Percentiles rank a stretch among this genome's conserved stretches.
phyloP scores from a whole-genome alignment of 164 flowering plant genomes.

The Annona squamosa region DNA sequence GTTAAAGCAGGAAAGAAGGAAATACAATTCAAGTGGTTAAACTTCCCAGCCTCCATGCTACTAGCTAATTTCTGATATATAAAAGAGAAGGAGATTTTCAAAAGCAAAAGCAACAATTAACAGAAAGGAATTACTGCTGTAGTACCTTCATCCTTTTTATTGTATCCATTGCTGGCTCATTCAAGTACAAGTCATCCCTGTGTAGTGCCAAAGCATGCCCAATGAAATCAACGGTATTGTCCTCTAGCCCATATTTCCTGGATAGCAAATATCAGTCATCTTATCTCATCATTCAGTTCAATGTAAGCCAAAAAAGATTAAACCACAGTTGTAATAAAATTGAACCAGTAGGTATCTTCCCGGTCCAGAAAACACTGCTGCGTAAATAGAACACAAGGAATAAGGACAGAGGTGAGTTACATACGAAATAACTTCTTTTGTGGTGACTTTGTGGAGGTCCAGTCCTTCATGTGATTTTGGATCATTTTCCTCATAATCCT shows the following conservation, averaged over 20 bases:
- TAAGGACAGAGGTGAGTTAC: slow-evolving; percentile 7
- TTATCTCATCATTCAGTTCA: neutral
- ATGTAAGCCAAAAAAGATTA: neutral
- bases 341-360: neutral
- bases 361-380: neutral
- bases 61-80: too few species aligned
- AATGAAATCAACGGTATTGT: slow-evolving; percentile 84
- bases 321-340: too few species aligned
- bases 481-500: slow-evolving; percentile 83
- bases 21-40: too few species aligned
- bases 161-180: slow-evolving; percentile 75
- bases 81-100: neutral
- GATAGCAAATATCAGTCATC: slow-evolving; percentile 10
- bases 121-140: slow-evolving; percentile 1
- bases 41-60: too few species aligned
- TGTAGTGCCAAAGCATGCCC: slow-evolving; percentile 97
- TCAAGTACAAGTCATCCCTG: slow-evolving; percentile 64
- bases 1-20: too few species aligned
- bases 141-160: slow-evolving; percentile 82
- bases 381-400: neutral
- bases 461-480: slow-evolving; percentile 92
- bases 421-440: slow-evolving; percentile 76
- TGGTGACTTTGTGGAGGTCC: slow-evolving; percentile 65
- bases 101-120: neutral
- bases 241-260: slow-evolving; percentile 91